Base-by-base conservation (phyloP, 352 stramenopile genomes). In the Blastocystis hominis region DNA sequence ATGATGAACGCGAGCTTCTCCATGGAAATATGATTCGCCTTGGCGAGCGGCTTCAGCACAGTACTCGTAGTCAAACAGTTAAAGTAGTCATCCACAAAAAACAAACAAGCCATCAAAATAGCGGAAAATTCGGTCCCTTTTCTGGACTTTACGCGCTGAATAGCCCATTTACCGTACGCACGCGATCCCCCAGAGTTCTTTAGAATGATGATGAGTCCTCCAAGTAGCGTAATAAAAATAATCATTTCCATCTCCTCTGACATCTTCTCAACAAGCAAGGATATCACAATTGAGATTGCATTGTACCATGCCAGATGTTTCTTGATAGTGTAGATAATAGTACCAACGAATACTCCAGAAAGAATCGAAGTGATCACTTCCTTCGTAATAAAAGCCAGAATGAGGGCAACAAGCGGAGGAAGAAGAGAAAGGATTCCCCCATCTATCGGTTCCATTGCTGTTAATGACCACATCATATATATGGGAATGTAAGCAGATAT, bases 1-100 rank as follows among this genome's bases (percentile, higher is more conserved):
- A 86, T 86, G 30, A 86, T 86, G n/a, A 76, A 86, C 3, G 76
- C 59, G 20, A 86, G 59, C 42, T 86, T 86, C 24, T 86, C 59
- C 59, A 76, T 72, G 9, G 76, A 86, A 42, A 86, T 70, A 40
- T 30, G 34, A 34, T 76, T 76, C 44, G 76, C 56, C 6, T 50
- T 20, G 2, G 76, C 76, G 3, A 86, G 44, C n/a, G 76, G 76
- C 24, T 76, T 86, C 9, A 86, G 59, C 15, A 86, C 63, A 6
- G 76, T 86, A 70, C 76, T 76, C 9, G 59, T 86, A 3, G 59
- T 86, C 5, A 86, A 44, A 66, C 76, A 86, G 61, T 86, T 86
- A 54, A 86, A 86, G 63, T 86, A 86, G 30, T 86, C 76, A 72
- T 86, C 76, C 38, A 86, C 76, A 70, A 86, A 86, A 54, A 86